Evolutionary conservation across 1,284 basidiomycete species (phyloP), one percentile per base, ranked within the genome.

Genomic region (Cutaneotrichosporon mucoides): DNA sequence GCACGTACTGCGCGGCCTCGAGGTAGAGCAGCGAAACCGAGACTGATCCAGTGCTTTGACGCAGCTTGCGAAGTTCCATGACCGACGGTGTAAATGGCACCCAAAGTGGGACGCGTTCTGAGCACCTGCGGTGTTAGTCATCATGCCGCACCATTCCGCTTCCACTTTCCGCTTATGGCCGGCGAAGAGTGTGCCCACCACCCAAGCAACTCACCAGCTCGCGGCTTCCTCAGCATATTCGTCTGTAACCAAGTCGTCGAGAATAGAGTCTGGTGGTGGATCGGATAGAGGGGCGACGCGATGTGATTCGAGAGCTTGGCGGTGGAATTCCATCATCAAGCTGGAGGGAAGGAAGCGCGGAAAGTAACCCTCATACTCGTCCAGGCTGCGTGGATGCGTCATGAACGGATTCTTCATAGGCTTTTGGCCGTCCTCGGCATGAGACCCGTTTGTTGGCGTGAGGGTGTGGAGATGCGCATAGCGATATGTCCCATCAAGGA

Each of bases 281-380:
- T 40, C 38, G 8, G 38, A 8, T 12, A 40, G 12, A 40, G 38
- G 8, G 12, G 38, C 37, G 48, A 5, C 11, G 11, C 1, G 48
- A 48, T 10, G 36, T 36, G 41, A 35, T 35, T 12, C 24, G 55
- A 12, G 24, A 36, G 47, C 36, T 43, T 43, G 48, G 35, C 8
- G 42, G 16, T 56, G 48, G 16, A 56, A 56, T 42, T 56, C 55
- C 5, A 40, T 40, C 40, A 56, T 45, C 35, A 56, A 37, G 8
- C 47, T 50, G 48, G 51, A 37, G 7, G 55, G 55, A 8, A 56
- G 55, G 48, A 50, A 50, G 7, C 55, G 48, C 6, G 49, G 55
- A 42, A 56, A 56, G 36, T 51, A 56, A 34, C 36, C 36, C 41
- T 56, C 40, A 12, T 56, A 56, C 47, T 56, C 55, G 10, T 56